phyloP scores from a whole-genome alignment of 2,329 filamentous ascomycete genomes.

The Cladophialophora psammophila region DNA sequence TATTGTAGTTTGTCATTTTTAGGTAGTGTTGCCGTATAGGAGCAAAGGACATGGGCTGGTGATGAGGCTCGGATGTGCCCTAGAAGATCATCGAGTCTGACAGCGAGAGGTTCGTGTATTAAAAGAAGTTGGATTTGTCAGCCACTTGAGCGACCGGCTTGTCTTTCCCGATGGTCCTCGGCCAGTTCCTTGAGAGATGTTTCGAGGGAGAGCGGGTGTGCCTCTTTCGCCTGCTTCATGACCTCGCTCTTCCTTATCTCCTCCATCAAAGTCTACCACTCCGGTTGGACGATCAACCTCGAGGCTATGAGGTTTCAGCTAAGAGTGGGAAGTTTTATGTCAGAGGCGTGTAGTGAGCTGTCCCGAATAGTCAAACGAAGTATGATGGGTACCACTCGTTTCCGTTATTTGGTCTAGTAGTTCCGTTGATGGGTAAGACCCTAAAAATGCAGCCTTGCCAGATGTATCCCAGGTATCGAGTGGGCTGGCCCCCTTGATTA shows the following conservation, averaged over 20 bases:
- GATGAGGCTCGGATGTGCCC: neutral
- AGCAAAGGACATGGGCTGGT: constrained; percentile 21
- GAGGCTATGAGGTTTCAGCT: neutral
- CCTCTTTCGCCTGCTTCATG: neutral
- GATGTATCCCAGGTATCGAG: neutral
- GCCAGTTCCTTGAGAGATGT: neutral
- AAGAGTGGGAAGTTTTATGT: neutral
- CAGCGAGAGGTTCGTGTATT: neutral
- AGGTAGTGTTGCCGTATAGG: constrained; percentile 22
- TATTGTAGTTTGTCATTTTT: constrained; percentile 75
- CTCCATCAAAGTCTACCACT: neutral
- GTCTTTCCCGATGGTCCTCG: neutral
- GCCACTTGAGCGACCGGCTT: constrained; percentile 1
- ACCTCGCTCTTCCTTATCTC: neutral
- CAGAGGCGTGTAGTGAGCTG: neutral
- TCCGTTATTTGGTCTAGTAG: neutral
- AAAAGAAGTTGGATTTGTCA: constrained; percentile 19
- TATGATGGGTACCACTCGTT: neutral
- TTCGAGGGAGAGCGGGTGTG: too few species aligned
- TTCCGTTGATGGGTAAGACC: neutral
- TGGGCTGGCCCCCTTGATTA: neutral
- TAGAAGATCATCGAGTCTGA: neutral
- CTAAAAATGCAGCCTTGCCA: neutral
- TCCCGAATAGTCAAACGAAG: neutral
- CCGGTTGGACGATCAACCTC: neutral